Evolutionary conservation across 306 rosid species (phyloP).

Genomic region (Styphnolobium japonicum): DNA sequence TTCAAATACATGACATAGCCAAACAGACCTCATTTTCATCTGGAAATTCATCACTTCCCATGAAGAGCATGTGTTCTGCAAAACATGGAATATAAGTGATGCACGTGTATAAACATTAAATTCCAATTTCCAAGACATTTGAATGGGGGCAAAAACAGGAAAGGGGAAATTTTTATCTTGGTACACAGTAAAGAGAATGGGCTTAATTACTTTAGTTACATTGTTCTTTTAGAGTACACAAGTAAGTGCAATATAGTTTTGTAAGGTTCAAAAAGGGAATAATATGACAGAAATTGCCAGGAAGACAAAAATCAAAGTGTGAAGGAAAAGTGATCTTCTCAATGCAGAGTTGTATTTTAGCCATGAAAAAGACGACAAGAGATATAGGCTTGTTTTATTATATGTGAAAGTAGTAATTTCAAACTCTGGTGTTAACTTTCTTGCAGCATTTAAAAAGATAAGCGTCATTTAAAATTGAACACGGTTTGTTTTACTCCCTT

Average conservation of each 20-base stretch:
- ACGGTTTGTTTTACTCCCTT: background rate
- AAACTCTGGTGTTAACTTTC: background rate
- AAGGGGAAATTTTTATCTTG: background rate
- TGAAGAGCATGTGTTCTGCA: constrained; percentile 99
- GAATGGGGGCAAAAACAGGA: background rate
- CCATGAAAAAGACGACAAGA: background rate
- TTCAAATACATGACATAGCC: constrained; percentile 9
- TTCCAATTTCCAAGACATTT: background rate
- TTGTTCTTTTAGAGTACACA: background rate
- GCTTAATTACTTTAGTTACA: background rate
- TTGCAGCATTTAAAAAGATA: background rate
- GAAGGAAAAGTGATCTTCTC: background rate
- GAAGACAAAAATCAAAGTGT: background rate
- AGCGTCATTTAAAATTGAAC: background rate
- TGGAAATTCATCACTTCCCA: constrained; percentile 92
- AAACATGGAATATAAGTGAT: constrained; percentile 5
- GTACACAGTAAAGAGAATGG: background rate
- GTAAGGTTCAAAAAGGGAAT: background rate
- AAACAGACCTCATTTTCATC: constrained; percentile 95
- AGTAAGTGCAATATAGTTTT: background rate
- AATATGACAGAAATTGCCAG: background rate
- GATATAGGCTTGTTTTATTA: background rate
- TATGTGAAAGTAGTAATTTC: background rate
- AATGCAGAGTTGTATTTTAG: background rate
- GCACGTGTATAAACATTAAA: background rate